Evolutionary conservation across 192 early-diverging fungal species (phyloP), one percentile per base, ranked within the genome.

Genomic region (Entrophospora sp.): DNA sequence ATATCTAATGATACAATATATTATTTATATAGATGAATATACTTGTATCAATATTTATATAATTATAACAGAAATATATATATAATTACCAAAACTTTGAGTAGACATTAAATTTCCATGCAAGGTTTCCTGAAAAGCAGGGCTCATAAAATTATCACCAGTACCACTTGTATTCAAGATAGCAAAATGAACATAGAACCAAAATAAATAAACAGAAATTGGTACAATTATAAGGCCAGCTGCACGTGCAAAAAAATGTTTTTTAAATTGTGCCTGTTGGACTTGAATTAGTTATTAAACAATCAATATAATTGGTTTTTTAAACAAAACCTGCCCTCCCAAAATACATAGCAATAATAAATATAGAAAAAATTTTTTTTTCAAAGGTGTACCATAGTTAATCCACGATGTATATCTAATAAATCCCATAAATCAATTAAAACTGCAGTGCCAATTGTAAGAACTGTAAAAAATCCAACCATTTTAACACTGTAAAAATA

Each of bases 161-260:
- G 94, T 86, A 7, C 96, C 96, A 66, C 80, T 81, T 64, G 80
- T 80, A 24, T 78, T 83, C 52, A 98, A 75, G 28, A 95, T 74
- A 7, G 78, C 79, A 83, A 98, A 98, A 70, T 98, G 96, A 38
- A 98, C 71, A 72, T 87, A 91, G 74, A 98, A 98, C 81, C 88
- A 93, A 25, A 83, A 81, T 24, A 91, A 70, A 64, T 97, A 98
- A 6, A 96, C 65, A 8, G 73, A 14, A 24, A 88, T 48, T 37
- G 96, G 96, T 10, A 97, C 67, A 46, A 89, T 27, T 58, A 98
- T 95, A 27, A 98, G 77, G 51, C 83, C 87, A 38, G 94, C 60
- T 18, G 87, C 85, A 14, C 96, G 87, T 24, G 93, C 91, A 43
- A 75, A 71, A 75, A 97, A 98, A 73, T 98, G 96, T 24, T 83